Percentiles rank a stretch among this genome's conserved stretches.
Evolutionary conservation across 1,284 basidiomycete species (phyloP).

Genomic region (Heterobasidion occidentale): DNA sequence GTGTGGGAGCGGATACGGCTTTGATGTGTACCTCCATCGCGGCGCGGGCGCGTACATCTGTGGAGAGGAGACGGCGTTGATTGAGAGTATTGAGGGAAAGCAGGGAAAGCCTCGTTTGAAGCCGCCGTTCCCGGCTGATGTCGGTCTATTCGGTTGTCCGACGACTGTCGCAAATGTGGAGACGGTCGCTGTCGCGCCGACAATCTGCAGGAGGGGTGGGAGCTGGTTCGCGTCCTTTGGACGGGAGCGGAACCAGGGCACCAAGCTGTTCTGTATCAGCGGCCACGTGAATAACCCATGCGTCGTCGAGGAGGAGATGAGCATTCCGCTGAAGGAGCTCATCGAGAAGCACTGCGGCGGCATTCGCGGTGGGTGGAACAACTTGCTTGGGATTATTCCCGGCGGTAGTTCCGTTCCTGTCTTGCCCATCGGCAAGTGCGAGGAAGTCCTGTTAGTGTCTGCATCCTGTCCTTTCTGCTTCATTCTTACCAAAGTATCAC

Average conservation of each 20-base stretch:
- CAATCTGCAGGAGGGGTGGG: constrained; percentile 87
- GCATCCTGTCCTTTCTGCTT: constrained; percentile 1
- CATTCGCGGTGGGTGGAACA: constrained; percentile 93
- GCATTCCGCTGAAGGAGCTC: constrained; percentile 89
- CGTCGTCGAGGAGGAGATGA: constrained; percentile 99
- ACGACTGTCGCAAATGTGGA: constrained; percentile 98
- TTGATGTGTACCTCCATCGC: constrained; percentile 96
- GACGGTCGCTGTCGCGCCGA: constrained; percentile 95
- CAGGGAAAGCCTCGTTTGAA: constrained; percentile 98
- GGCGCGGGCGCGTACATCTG: constrained; percentile 98
- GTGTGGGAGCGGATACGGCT: constrained; percentile 87
- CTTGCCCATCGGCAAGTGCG: constrained; percentile 74
- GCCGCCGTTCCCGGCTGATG: constrained; percentile 99
- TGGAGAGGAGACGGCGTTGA: constrained; percentile 97
- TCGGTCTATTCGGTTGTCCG: constrained; percentile 94
- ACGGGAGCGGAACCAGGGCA: constrained; percentile 89
- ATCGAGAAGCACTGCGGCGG: constrained; percentile 97
- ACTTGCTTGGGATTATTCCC: constrained; percentile 90
- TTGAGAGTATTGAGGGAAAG: constrained; percentile 95
- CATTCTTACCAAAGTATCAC: constrained; percentile 3
- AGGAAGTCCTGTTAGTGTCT: constrained; percentile 72
- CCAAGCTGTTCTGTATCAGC: constrained; percentile 93
- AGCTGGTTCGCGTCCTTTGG: constrained; percentile 95
- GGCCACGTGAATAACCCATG: constrained; percentile 99
- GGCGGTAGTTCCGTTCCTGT: constrained; percentile 97